Evolutionary conservation across 345 rosid species (phyloP).

Genomic region (Trapa bicornis): DNA sequence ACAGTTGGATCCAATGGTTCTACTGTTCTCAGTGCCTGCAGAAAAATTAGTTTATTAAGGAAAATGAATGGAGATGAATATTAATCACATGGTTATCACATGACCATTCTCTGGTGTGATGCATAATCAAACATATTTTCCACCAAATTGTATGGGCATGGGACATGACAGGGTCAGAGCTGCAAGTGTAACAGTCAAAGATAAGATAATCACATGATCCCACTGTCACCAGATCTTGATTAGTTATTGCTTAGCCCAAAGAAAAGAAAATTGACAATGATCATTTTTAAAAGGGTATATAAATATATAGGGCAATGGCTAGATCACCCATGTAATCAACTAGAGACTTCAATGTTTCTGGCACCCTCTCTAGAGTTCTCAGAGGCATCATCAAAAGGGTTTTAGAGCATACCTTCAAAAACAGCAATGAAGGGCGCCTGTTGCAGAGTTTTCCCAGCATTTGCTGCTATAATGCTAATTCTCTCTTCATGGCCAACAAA

Average conservation of each 20-base stretch:
- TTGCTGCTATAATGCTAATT: conserved; percentile 29
- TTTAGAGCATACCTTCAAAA: not conserved
- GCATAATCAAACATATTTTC: not conserved
- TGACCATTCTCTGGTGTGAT: conserved; percentile 13
- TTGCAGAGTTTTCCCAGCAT: conserved; percentile 19
- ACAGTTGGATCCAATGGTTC: conserved; percentile 7
- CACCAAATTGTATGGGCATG: not conserved
- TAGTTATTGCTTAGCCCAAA: not conserved
- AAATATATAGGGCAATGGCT: conserved; percentile 2
- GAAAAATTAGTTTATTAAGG: not conserved
- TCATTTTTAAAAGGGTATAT: not conserved
- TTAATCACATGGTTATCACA: conserved; percentile 39
- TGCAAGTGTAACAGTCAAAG: conserved; percentile 28
- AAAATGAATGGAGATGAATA: conserved; percentile 5
- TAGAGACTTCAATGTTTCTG: not conserved
- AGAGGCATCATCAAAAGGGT: not conserved
- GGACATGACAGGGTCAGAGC: conserved; percentile 6
- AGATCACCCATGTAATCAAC: conserved; percentile 1
- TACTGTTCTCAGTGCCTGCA: conserved; percentile 1
- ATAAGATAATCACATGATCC: conserved; percentile 40
- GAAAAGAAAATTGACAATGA: not conserved
- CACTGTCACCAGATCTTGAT: conserved; percentile 30
- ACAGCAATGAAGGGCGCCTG: conserved; percentile 30
- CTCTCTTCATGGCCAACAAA: conserved; percentile 24
- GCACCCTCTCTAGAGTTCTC: not conserved